These are phyloP conservation scores for Periconia macrospinosa DNA, from an alignment of 2,329 filamentous ascomycete species.

Conservation along the genomic window DNA sequence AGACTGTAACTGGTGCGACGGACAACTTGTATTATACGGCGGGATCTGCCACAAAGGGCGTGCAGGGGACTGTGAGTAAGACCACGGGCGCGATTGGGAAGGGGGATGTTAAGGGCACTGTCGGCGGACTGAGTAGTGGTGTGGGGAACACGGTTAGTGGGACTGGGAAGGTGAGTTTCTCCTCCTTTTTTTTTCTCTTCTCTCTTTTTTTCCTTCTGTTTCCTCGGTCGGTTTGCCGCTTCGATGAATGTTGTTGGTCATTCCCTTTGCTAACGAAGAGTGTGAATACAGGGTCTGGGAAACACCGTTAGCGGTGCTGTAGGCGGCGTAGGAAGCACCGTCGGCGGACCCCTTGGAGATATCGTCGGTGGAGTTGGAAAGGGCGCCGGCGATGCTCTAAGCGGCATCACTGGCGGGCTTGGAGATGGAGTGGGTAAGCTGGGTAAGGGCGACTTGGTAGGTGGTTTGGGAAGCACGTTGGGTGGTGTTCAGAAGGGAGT, in stretches of 20 bases:
- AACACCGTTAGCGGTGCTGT: conserved; percentile 42
- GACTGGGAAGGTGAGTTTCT: conserved; percentile 30
- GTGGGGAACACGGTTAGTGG: conserved; percentile 43
- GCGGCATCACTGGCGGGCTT: conserved; percentile 45
- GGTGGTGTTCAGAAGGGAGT: conserved; percentile 45
- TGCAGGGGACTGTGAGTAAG: conserved; percentile 48
- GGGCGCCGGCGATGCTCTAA: conserved; percentile 45
- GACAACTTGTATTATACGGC: conserved; percentile 46
- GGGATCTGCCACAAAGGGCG: conserved; percentile 43
- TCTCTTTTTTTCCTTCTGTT: background rate
- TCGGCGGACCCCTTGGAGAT: conserved; percentile 45
- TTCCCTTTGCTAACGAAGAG: background rate
- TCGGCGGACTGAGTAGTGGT: conserved; percentile 41
- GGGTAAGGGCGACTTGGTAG: conserved; percentile 49
- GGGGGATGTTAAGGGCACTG: conserved; percentile 45
- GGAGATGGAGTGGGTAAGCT: conserved; percentile 51
- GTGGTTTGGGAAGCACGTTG: conserved; percentile 46
- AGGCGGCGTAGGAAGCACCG: conserved; percentile 40
- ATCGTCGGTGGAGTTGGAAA: conserved; percentile 48
- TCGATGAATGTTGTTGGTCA: no score
- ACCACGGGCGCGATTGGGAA: conserved; percentile 48
- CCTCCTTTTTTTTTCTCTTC: background rate
- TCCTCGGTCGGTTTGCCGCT: background rate
- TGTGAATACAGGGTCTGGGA: conserved; percentile 25
- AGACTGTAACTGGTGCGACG: conserved; percentile 45